Conservation (phyloP, 257 asterid species). For the Salvia splendens region DNA sequence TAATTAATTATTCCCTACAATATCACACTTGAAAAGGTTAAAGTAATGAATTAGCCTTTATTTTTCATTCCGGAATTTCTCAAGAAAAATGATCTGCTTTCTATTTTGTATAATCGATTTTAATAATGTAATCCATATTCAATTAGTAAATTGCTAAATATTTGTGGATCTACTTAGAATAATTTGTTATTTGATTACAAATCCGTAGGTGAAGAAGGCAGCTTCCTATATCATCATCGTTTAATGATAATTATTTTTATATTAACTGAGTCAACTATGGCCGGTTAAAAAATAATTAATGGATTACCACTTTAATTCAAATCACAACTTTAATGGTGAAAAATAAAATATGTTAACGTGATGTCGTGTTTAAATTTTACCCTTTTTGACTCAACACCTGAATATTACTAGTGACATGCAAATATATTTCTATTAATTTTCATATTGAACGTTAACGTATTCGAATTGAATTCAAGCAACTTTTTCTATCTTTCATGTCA, state of each 20-base stretch:
- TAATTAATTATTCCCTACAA: too few relatives aligned
- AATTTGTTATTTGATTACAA: conserved; percentile 8
- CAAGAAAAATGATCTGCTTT: not conserved
- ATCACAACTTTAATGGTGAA: not conserved
- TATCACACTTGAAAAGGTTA: too few relatives aligned
- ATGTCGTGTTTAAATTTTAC: not conserved
- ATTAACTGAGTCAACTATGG: conserved; percentile 15
- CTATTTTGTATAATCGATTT: too few relatives aligned
- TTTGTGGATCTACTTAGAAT: conserved; percentile 11
- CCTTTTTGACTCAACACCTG: not conserved
- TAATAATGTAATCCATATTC: not conserved
- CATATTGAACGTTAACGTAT: too few relatives aligned
- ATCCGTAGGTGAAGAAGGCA: conserved; percentile 16
- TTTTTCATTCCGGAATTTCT: not conserved
- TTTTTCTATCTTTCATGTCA: too few relatives aligned
- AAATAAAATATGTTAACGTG: conserved; percentile 5
- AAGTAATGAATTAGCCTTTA: too few relatives aligned
- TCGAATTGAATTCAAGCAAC: too few relatives aligned
- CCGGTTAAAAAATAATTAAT: not conserved
- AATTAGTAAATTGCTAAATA: not conserved
- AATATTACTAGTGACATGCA: not conserved
- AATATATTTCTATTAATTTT: too few relatives aligned
- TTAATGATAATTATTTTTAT: conserved; percentile 11
- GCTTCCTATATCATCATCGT: conserved; percentile 3
- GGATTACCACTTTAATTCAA: conserved; percentile 6